Evolutionary conservation across 495 filamentous ascomycete genomes (phyloP), one percentile per base, ranked within the genome.

Genomic region (Penicillium herquei): DNA sequence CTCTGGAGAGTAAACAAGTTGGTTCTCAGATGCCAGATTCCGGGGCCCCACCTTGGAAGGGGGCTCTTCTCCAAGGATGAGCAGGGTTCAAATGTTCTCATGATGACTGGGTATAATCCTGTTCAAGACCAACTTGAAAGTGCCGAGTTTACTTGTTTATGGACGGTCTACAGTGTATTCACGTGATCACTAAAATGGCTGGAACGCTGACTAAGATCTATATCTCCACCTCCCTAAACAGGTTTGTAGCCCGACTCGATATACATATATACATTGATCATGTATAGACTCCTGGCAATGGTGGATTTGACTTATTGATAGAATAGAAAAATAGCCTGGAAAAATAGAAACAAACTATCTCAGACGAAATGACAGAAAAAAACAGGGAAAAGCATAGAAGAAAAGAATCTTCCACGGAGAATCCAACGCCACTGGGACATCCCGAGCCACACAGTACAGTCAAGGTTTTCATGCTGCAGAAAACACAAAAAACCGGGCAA

Each of bases 141-240:
- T 26, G 21, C 21, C 2, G 21, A 26, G 21, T 26, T 26, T 26
- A 26, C 21, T 26, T 26, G 21, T 26, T n/a, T 26, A 26, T 26
- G 21, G 4, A 26, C 21, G 1, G 1, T 26, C 21, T 26, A 1
- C 21, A 26, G 1, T 26, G 21, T 26, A 26, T 14, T 35, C 52
- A 56, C 54, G 54, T 56, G 54, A 56, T 39, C 13, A 7, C 46
- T 56, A 46, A 46, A 46, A 13, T n/a, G 43, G 43, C 43, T 46
- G 43, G 26, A 46, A n/a, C 26, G 8, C 7, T 31, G 9, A 26
- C 21, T 26, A 26, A 26, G 21, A 26, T 26, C 4, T 26, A 26
- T 26, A 21, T 61, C 58, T 51, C 58, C 58, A 56, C 58, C 45
- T 49, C 30, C 40, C 48, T 48, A 54, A 61, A 61, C 54, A 48